Conservation (phyloP, 345 rosid genomes). For the Salix brachista region DNA sequence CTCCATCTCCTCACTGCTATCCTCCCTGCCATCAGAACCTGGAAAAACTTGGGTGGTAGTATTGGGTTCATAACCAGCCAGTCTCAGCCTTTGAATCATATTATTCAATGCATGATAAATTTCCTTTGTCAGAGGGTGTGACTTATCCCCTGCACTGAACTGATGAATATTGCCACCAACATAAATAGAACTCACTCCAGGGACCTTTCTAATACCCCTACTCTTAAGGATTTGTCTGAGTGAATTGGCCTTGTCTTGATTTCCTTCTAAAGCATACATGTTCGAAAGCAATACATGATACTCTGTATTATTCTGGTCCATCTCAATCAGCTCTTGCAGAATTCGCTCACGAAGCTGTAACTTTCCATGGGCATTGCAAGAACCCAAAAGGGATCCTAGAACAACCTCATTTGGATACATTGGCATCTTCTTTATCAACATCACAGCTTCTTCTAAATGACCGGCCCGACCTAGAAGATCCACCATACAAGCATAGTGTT, state of each 20-base stretch:
- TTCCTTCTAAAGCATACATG: constrained; percentile 60
- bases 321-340: constrained; percentile 41
- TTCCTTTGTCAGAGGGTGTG: constrained; percentile 48
- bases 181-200: constrained; percentile 74
- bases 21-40: constrained; percentile 25
- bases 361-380: constrained; percentile 60
- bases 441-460: constrained; percentile 65
- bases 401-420: constrained; percentile 76
- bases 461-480: constrained; percentile 85
- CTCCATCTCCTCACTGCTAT: constrained; percentile 39
- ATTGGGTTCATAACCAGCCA: constrained; percentile 58
- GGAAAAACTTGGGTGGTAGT: constrained; percentile 36
- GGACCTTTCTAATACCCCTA: constrained; percentile 54
- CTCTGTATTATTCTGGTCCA: constrained; percentile 59
- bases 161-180: constrained; percentile 48
- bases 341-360: constrained; percentile 50
- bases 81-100: constrained; percentile 53
- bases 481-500: constrained; percentile 87
- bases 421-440: constrained; percentile 53
- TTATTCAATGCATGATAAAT: constrained; percentile 50
- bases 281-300: constrained; percentile 63
- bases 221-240: constrained; percentile 39
- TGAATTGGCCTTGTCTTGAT: constrained; percentile 25
- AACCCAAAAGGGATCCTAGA: constrained; percentile 74
- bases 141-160: constrained; percentile 69